Evolutionary conservation across 371 early-diverging fungal species (phyloP).

Genomic region (Rhizomucor miehei): DNA sequence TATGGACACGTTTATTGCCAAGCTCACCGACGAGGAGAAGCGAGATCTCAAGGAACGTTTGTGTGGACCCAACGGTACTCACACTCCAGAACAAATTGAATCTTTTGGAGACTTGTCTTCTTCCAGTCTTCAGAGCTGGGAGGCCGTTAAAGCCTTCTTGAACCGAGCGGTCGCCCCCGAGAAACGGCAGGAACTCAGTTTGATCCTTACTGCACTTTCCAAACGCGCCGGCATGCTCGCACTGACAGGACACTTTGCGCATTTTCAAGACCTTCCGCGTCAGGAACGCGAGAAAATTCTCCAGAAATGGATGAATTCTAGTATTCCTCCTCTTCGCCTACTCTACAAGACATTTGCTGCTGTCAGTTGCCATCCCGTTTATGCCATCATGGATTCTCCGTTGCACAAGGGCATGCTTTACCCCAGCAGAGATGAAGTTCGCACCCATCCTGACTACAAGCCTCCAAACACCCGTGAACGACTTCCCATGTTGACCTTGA

Average conservation of each 20-base stretch:
- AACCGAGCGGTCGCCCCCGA: conserved; percentile 32
- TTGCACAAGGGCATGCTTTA: conserved; percentile 42
- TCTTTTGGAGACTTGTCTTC: conserved; percentile 7
- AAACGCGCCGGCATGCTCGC: conserved; percentile 52
- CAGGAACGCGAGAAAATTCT: conserved; percentile 51
- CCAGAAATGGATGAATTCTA: conserved; percentile 43
- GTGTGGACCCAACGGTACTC: conserved; percentile 1
- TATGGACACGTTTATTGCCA: conserved; percentile 46
- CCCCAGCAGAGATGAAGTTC: conserved; percentile 20
- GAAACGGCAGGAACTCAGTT: conserved; percentile 28
- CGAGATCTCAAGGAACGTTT: conserved; percentile 22
- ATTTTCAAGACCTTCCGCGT: conserved; percentile 44
- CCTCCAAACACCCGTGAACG: conserved; percentile 20
- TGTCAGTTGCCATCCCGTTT: conserved; percentile 23
- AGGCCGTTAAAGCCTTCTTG: conserved; percentile 15
- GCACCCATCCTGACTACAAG: conserved; percentile 8
- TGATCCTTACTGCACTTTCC: conserved; percentile 28
- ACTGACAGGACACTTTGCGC: conserved; percentile 49
- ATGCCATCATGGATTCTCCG: conserved; percentile 8
- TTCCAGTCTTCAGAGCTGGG: conserved; percentile 11
- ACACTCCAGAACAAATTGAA: conserved; percentile 3
- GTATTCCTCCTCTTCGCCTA: conserved; percentile 45
- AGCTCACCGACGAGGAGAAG: conserved; percentile 28
- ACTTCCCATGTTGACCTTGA: conserved; percentile 17
- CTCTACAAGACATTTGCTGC: conserved; percentile 32